phyloP scores from a whole-genome alignment of 2,329 filamentous ascomycete genomes.

The Colletotrichum lindemuthianum region DNA sequence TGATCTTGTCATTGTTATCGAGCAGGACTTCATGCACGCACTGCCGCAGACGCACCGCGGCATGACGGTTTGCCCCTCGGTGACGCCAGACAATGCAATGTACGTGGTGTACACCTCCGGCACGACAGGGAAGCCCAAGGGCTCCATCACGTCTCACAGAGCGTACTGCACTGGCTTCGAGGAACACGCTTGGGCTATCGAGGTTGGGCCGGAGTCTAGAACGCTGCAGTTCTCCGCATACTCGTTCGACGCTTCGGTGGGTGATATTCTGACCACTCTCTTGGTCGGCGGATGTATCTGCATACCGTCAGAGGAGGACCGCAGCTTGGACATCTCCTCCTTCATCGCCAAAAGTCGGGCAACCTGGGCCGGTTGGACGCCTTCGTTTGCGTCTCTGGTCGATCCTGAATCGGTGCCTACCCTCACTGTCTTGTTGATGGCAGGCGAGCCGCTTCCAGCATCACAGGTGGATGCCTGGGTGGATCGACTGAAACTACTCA shows the following conservation, averaged over 20 bases:
- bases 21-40: background rate
- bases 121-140: slow-evolving; percentile 61
- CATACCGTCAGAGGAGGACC: slow-evolving; percentile 14
- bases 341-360: slow-evolving; percentile 35
- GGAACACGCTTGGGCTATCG: slow-evolving; percentile 11
- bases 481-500: slow-evolving; percentile 12
- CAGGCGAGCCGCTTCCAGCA: slow-evolving; percentile 37
- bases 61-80: background rate
- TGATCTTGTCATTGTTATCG: background rate
- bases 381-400: slow-evolving; percentile 32
- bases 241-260: slow-evolving; percentile 61
- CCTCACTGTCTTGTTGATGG: slow-evolving; percentile 31
- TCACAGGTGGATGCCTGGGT: slow-evolving; percentile 33
- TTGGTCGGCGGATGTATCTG: slow-evolving; percentile 64
- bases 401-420: slow-evolving; percentile 32
- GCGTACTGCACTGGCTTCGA: slow-evolving; percentile 12
- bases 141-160: slow-evolving; percentile 51
- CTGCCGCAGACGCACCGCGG: background rate
- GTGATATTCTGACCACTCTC: slow-evolving; percentile 63
- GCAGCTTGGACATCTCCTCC: slow-evolving; percentile 37
- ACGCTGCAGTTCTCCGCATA: slow-evolving; percentile 59
- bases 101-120: slow-evolving; percentile 64
- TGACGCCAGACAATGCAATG: slow-evolving; percentile 17
- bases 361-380: slow-evolving; percentile 37
- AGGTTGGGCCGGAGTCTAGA: slow-evolving; percentile 10